Conservation (phyloP, 768 basidiomycete genomes). For the Hortiboletus campestris region DNA sequence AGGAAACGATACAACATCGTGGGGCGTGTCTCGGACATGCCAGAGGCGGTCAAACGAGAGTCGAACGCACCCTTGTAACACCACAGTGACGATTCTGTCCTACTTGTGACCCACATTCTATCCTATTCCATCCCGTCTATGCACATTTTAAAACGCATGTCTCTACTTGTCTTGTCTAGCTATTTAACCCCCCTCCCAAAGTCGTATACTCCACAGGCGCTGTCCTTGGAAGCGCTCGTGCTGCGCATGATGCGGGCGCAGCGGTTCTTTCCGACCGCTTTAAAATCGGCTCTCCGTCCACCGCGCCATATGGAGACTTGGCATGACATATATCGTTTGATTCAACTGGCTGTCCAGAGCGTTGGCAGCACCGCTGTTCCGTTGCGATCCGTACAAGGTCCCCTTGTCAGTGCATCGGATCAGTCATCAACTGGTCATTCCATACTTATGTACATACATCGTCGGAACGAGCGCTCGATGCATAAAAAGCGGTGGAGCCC, state of each 20-base stretch:
- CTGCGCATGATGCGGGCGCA: not conserved
- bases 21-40: conserved; percentile 64
- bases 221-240: not conserved
- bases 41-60: conserved; percentile 32
- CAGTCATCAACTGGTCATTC: conserved; percentile 10
- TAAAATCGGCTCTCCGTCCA: not conserved
- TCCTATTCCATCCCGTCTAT: not conserved
- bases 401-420: not conserved
- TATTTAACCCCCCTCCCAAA: not conserved
- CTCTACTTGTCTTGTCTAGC: not conserved
- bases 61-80: not conserved
- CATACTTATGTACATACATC: conserved; percentile 19
- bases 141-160: not conserved
- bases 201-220: not conserved
- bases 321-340: not conserved
- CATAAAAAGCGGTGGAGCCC: not conserved
- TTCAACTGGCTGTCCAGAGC: not conserved
- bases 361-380: not conserved
- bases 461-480: conserved; percentile 5
- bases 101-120: too few species aligned
- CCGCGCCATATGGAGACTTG: too few species aligned
- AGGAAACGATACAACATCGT: conserved; percentile 90
- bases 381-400: not conserved
- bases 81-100: too few species aligned
- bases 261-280: not conserved